Evolutionary conservation across 176 grass and related monocot species (phyloP), one percentile per base, ranked within the genome.

Genomic region (Cenchrus purpureus): DNA sequence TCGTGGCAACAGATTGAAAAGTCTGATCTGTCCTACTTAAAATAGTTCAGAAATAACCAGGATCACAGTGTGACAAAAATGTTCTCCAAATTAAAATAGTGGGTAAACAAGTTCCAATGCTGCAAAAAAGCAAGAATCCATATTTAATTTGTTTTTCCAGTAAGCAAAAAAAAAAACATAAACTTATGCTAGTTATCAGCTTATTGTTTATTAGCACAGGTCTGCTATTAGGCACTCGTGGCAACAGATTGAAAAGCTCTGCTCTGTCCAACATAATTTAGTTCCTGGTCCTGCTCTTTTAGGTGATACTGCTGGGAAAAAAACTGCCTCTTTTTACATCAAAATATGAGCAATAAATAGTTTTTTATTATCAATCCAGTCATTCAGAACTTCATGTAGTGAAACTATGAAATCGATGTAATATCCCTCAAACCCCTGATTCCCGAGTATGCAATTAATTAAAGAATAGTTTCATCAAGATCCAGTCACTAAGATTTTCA

Each of bases 201-300:
- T 65, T 79, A 14, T 46, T 40, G 37, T 40, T 40, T 40, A 40
- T 40, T 40, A 40, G 37, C 37, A 40, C 37, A 40, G 65, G 37
- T 56, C 42, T 65, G 25, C 6, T 20, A 49, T 52, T 65, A 82
- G 28, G 32, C 13, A 45, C 32, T 14, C 7, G 8, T 65, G 32
- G 2, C 65, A 71, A 65, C 48, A 65, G 28, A 37, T 57, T 46
- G 31, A 88, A 57, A 72, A 78, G 56, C 17, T 82, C 10, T 54
- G 17, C 9, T 72, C 61, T 56, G 3, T 73, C 37, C 25, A 58
- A 4, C 5, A 59, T 59, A 50, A 42, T 34, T 40, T 40, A 40
- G 37, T 40, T 40, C 37, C 37, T 40, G 37, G 37, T 40, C 37
- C 37, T 40, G 37, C 37, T 40, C 37, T 40, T 40, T 40, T 40